Evolutionary conservation across 495 filamentous ascomycete species (phyloP), one percentile per base, ranked within the genome.

Genomic region (Annulohypoxylon maeteangense): DNA sequence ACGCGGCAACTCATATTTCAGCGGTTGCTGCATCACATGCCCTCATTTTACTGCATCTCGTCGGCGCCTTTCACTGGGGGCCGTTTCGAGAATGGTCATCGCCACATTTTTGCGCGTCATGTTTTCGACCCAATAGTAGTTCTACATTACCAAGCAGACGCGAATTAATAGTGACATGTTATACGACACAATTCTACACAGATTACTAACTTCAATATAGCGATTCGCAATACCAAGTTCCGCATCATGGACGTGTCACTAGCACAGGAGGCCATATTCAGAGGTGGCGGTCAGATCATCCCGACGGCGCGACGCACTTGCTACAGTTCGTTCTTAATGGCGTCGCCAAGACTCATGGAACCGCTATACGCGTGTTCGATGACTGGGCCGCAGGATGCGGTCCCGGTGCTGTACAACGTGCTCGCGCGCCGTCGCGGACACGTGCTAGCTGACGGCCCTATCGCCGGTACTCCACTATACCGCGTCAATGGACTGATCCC

Each of bases 151-250:
- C 22, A 44, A 55, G 45, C 36, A 65, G 60, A 27, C 38, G 54
- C 60, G 54, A 16, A 32, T 65, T 12, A 36, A 62, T 38, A 44
- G 64, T 36, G 53, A 54, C 48, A 50, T 62, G 25, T 29, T 50
- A 32, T 25, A 48, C 56, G 6, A 29, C 6, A 6, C 45, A 38
- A 62, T 57, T 32, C 40, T n/a, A 31, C 16, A 36, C 38, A 56
- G 38, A 67, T 63, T 71, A 67, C 74, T 75, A 66, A 71, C 55
- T 51, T 11, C 8, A 48, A 20, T 40, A n/a, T 71, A 94, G 92
- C 95, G 44, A 98, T 99, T 78, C 93, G 95, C 61, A 98, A 98
- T 81, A 92, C 92, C 75, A 96, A 94, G 72, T 99, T 98, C 84
- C 90, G 91, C 68, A 87, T 99, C 77, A 98, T 93, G 64, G 96